Conservation (phyloP, 2,329 filamentous ascomycete species). For the Diaporthe caulivora region DNA sequence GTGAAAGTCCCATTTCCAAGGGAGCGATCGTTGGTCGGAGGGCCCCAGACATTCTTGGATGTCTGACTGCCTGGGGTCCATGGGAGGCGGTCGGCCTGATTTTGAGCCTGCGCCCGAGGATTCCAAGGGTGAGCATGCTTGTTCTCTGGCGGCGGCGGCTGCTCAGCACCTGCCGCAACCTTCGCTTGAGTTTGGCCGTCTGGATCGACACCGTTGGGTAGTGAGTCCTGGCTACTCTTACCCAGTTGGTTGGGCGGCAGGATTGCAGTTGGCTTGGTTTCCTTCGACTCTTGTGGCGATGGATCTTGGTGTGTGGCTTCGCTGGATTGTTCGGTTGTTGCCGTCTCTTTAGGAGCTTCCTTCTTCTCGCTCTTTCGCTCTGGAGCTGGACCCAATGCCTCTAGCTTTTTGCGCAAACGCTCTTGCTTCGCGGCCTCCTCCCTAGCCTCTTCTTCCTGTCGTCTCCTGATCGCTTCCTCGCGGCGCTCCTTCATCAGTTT, state of each 20-base stretch:
- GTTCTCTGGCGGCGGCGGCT: conserved; percentile 44
- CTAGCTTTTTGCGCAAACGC: conserved; percentile 79
- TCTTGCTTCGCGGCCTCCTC: conserved; percentile 80
- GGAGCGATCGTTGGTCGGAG: conserved; percentile 76
- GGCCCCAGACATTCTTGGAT: conserved; percentile 78
- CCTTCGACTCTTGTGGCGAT: conserved; percentile 31
- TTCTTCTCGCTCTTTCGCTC: conserved; percentile 71
- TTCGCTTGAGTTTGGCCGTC: conserved; percentile 38
- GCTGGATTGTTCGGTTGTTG: conserved; percentile 44
- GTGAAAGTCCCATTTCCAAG: conserved; percentile 85
- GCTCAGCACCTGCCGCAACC: conserved; percentile 17
- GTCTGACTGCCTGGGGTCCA: conserved; percentile 63
- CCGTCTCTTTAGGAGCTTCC: conserved; percentile 59
- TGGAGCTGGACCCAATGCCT: conserved; percentile 74
- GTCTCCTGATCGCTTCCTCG: conserved; percentile 76
- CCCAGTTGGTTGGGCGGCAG: conserved; percentile 34
- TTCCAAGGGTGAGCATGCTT: conserved; percentile 54
- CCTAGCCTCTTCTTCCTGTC: conserved; percentile 76
- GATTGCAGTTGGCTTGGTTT: conserved; percentile 43
- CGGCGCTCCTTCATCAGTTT: conserved; percentile 80
- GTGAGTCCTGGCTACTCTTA: conserved; percentile 36
- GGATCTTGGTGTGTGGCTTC: conserved; percentile 34
- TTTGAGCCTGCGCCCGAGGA: conserved; percentile 45
- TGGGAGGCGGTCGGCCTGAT: conserved; percentile 62
- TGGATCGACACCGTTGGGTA: conserved; percentile 39